A percentile compares a stretch with the other conserved stretches of the same genome.
Conservation (phyloP, 345 rosid species). For the Populus euphratica region DNA sequence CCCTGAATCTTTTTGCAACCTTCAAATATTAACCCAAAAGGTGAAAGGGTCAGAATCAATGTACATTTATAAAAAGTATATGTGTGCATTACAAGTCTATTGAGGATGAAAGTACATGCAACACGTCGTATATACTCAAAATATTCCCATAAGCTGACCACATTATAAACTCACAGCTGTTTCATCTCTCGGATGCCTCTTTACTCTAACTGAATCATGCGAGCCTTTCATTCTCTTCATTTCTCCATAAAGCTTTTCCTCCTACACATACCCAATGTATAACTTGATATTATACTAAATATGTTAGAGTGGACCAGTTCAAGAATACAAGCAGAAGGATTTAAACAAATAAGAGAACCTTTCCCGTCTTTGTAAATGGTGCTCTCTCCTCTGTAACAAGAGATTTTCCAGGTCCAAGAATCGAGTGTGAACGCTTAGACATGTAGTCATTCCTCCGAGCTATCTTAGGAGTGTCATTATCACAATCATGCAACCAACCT, state of each 20-base stretch:
- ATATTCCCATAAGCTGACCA: not conserved
- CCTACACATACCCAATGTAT: constrained; percentile 30
- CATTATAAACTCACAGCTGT: constrained; percentile 38
- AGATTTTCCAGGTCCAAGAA: constrained; percentile 37
- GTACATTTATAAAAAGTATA: not conserved
- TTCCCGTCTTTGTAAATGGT: constrained; percentile 36
- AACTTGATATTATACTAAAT: constrained; percentile 2
- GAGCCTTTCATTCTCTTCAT: constrained; percentile 31
- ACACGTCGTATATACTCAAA: not conserved
- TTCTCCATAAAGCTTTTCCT: constrained; percentile 36
- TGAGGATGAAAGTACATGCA: not conserved
- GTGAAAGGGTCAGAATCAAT: constrained; percentile 13
- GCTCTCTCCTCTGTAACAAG: constrained; percentile 42
- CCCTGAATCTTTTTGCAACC: constrained; percentile 43
- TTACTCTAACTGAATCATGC: constrained; percentile 30
- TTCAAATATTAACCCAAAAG: constrained; percentile 26
- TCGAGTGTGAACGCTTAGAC: constrained; percentile 40
- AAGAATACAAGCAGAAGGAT: not conserved
- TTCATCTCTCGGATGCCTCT: constrained; percentile 35
- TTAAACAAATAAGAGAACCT: constrained; percentile 29
- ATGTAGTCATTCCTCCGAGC: constrained; percentile 38
- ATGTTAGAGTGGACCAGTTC: not conserved
- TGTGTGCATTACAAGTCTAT: not conserved
- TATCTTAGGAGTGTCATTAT: constrained; percentile 22
- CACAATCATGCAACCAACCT: constrained; percentile 32